Evolutionary conservation across 805 yeast genomes (phyloP), one percentile per base, ranked within the genome.

Genomic region (Metschnikowia proteae): DNA sequence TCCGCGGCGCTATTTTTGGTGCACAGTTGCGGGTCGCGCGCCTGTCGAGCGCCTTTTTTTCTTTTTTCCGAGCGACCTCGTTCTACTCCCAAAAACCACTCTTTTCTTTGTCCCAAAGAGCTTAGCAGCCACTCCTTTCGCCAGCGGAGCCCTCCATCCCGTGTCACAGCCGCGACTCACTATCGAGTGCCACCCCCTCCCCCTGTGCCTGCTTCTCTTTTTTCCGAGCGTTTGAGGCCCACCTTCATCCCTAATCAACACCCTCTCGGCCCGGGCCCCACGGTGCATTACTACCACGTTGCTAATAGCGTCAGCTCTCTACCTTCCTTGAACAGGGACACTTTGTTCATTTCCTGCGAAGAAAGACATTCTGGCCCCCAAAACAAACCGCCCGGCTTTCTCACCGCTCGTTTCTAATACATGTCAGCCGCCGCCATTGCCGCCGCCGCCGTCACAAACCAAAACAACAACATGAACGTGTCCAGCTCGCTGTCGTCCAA

Each of bases 351-450:
- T 37, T n/a, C n/a, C 40, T n/a, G 5, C 22, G 9, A 35, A 22
- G 4, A 22, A 22, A 11, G 38, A 35, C 28, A 8, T 35, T 6
- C 41, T 27, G 41, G 25, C 25, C 25, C 26, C 29, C 7, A 8
- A 13, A n/a, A 5, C n/a, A 6, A n/a, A 10, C 9, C 25, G 11
- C 13, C 43, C 35, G 22, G 26, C 34, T 30, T 23, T 11, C 30
- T 37, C 29, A 13, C 29, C 30, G 29, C n/a, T 22, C 43, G 36
- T 32, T 39, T 29, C 43, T 25, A 31, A 30, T 40, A 40, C 43
- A 40, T 69, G 41, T 65, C 64, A 56, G 68, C 73, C 11, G 74
- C 73, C 23, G 73, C 73, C 33, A 55, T 69, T 42, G 74, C 73
- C 22, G 73, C 74, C 9, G 73, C 73, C 26, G 63, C 68, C 44